Evolutionary conservation across 2,329 filamentous ascomycete species (phyloP).

Genomic region (Fusarium neocosmosporiellum): DNA sequence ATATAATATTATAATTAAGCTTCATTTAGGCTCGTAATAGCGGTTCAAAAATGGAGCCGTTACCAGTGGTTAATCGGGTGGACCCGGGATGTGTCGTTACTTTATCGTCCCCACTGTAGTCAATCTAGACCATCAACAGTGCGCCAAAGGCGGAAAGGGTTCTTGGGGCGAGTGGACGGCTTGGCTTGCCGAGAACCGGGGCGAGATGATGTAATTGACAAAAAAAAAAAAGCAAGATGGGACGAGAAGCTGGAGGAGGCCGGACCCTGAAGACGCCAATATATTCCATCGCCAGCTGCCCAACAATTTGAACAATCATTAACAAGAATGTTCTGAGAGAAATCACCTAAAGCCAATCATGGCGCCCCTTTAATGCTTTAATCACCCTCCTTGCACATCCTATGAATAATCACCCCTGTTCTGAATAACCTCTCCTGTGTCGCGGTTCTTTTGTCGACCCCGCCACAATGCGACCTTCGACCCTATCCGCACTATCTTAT

Average conservation of each 20-base stretch:
- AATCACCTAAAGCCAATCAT: neutral
- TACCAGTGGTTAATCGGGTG: too few relatives aligned
- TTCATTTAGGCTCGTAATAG: too few relatives aligned
- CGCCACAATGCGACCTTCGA: slow-evolving; percentile 29
- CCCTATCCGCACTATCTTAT: slow-evolving; percentile 9
- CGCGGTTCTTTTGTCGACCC: slow-evolving; percentile 39
- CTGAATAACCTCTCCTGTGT: neutral
- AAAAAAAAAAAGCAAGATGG: slow-evolving; percentile 24
- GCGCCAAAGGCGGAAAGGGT: slow-evolving; percentile 20
- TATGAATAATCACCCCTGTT: slow-evolving; percentile 8
- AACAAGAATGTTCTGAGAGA: neutral
- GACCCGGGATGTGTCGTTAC: too few relatives aligned
- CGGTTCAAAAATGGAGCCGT: too few relatives aligned
- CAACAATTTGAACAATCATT: neutral
- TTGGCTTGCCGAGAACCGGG: slow-evolving; percentile 8
- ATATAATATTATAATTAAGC: too few relatives aligned
- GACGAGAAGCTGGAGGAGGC: neutral
- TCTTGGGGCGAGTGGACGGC: neutral
- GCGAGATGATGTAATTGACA: slow-evolving; percentile 33
- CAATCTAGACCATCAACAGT: slow-evolving; percentile 21
- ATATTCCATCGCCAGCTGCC: neutral
- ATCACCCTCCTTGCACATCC: neutral
- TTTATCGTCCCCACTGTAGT: too few relatives aligned
- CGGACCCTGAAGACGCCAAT: slow-evolving; percentile 18
- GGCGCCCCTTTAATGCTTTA: too few relatives aligned